phyloP scores from a whole-genome alignment of 2,329 filamentous ascomycete species.

The Aotearoamyces nothofagi region DNA sequence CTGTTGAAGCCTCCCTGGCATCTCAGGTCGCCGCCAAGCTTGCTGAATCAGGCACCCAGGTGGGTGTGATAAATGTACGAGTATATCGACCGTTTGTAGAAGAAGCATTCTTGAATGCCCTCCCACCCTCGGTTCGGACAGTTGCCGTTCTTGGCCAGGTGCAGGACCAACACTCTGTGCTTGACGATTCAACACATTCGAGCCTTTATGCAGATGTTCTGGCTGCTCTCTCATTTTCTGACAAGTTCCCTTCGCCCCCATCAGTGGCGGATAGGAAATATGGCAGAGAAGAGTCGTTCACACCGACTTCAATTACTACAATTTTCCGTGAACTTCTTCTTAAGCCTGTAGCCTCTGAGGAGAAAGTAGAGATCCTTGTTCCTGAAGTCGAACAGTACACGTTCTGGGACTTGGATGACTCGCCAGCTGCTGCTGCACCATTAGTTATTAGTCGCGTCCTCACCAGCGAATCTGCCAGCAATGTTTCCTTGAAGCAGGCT shows the following conservation, averaged over 20 bases:
- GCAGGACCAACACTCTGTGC: constrained; percentile 51
- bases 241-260: constrained; percentile 45
- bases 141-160: constrained; percentile 88
- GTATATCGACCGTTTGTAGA: constrained; percentile 93
- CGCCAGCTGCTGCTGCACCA: constrained; percentile 49
- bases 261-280: constrained; percentile 80
- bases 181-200: constrained; percentile 67
- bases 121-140: constrained; percentile 61
- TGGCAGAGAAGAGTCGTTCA: constrained; percentile 45
- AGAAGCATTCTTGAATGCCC: constrained; percentile 72
- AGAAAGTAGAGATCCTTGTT: constrained; percentile 21
- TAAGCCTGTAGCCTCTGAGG: constrained; percentile 22
- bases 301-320: constrained; percentile 35
- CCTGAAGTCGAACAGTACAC: constrained; percentile 65
- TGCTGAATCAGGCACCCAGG: constrained; percentile 55
- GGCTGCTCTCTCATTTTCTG: constrained; percentile 67
- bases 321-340: constrained; percentile 32
- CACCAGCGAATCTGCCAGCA: constrained; percentile 58
- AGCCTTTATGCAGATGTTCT: constrained; percentile 83
- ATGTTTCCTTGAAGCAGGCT: constrained; percentile 44
- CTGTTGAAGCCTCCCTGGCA: constrained; percentile 73
- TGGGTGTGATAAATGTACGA: constrained; percentile 82
- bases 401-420: constrained; percentile 85
- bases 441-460: constrained; percentile 38
- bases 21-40: constrained; percentile 66